phyloP scores from a whole-genome alignment of 208 protist genomes.

The Angomonas ambiguus region DNA sequence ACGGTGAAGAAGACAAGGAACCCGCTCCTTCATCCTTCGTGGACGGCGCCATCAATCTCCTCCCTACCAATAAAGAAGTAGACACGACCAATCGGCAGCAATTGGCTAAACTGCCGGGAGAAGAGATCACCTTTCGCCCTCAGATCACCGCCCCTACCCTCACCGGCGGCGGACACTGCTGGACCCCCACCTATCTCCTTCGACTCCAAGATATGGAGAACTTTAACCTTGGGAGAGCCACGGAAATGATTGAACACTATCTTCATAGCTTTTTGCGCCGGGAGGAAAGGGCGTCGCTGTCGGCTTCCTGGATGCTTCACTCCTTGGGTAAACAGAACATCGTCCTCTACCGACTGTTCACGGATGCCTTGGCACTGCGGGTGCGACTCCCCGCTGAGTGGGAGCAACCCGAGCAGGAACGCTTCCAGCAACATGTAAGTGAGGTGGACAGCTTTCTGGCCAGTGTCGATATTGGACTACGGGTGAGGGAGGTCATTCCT shows the following conservation, averaged over 20 bases:
- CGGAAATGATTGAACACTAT: background rate
- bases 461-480: constrained; percentile 23
- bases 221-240: background rate
- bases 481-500: constrained; percentile 52
- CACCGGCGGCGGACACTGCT: constrained; percentile 28
- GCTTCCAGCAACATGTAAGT: constrained; percentile 30
- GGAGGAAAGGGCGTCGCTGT: background rate
- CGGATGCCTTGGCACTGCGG: constrained; percentile 69
- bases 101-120: constrained; percentile 57
- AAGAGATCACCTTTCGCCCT: constrained; percentile 47
- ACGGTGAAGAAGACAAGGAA: background rate
- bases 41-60: constrained; percentile 61
- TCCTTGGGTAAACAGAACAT: constrained; percentile 24
- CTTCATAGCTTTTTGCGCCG: background rate
- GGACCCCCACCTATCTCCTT: constrained; percentile 72
- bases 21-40: constrained; percentile 37
- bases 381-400: constrained; percentile 63
- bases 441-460: constrained; percentile 18
- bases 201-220: constrained; percentile 22
- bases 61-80: constrained; percentile 82
- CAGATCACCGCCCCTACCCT: constrained; percentile 52
- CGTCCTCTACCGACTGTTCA: constrained; percentile 77
- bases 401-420: constrained; percentile 27
- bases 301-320: constrained; percentile 17
- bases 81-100: constrained; percentile 51